These are phyloP conservation scores for Fusarium camptoceras DNA, from an alignment of 2,329 filamentous ascomycete genomes.

Conservation along the genomic window DNA sequence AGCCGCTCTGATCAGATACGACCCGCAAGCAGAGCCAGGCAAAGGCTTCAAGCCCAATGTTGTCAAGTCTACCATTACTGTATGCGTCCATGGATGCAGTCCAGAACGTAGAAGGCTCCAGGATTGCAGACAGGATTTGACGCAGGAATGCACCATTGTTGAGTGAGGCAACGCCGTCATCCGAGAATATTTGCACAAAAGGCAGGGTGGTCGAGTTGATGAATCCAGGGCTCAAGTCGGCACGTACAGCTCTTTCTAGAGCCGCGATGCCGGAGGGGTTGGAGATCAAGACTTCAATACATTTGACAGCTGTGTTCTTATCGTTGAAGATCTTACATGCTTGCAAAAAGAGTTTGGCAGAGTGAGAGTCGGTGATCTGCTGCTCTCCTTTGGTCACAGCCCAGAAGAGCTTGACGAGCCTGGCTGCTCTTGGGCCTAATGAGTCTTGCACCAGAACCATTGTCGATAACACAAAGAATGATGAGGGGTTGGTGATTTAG, in stretches of 20 bases:
- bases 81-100: constrained; percentile 55
- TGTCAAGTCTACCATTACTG: constrained; percentile 46
- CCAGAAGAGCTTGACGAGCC: constrained; percentile 35
- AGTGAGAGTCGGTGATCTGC: constrained; percentile 19
- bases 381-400: constrained; percentile 33
- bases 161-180: constrained; percentile 29
- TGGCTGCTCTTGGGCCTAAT: constrained; percentile 22
- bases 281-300: constrained; percentile 46
- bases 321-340: constrained; percentile 29
- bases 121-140: constrained; percentile 57
- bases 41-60: constrained; percentile 53
- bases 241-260: constrained; percentile 44
- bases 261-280: constrained; percentile 38
- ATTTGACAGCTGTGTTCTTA: constrained; percentile 35
- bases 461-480: not conserved
- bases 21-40: constrained; percentile 64
- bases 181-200: constrained; percentile 22
- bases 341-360: constrained; percentile 47
- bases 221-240: constrained; percentile 45
- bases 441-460: constrained; percentile 19
- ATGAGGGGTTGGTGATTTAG: not conserved
- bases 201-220: constrained; percentile 39
- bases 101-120: constrained; percentile 68
- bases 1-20: constrained; percentile 37
- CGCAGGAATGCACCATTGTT: constrained; percentile 39